Evolutionary conservation across 2,329 filamentous ascomycete genomes (phyloP).

Genomic region (Xenosphaeropsis pyriputrescens): DNA sequence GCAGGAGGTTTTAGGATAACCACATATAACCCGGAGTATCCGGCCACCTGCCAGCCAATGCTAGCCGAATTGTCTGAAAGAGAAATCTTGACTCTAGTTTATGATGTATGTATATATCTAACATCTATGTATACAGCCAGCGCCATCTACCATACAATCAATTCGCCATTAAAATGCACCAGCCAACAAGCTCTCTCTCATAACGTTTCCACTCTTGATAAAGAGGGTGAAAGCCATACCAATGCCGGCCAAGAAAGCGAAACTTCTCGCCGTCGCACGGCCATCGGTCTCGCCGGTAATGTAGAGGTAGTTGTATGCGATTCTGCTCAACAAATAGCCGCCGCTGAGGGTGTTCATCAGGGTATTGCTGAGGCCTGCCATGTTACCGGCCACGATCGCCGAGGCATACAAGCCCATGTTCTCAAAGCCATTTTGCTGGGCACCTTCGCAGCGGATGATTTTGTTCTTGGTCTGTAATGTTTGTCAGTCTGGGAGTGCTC

Average conservation of each 20-base stretch:
- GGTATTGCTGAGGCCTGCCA: constrained; percentile 13
- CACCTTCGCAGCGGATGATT: constrained; percentile 21
- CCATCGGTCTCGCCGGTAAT: constrained; percentile 7
- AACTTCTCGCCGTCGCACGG: constrained; percentile 4
- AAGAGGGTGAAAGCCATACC: constrained; percentile 9
- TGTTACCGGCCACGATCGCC: constrained; percentile 21
- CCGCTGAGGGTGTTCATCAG: constrained; percentile 8
- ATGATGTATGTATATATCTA: too few relatives aligned
- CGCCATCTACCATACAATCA: too few relatives aligned
- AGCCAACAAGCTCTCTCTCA: constrained; percentile 1
- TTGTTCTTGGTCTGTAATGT: constrained; percentile 14
- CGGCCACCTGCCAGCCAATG: too few relatives aligned
- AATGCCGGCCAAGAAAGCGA: constrained; percentile 7
- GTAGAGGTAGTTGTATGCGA: constrained; percentile 10
- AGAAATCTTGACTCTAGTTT: too few relatives aligned
- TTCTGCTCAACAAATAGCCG: constrained; percentile 8
- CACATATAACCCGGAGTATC: too few relatives aligned
- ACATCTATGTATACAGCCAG: too few relatives aligned
- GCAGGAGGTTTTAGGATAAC: too few relatives aligned
- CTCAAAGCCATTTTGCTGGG: constrained; percentile 22
- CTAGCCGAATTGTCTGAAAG: too few relatives aligned
- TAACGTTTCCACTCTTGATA: constrained; percentile 9
- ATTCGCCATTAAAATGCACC: too few relatives aligned
- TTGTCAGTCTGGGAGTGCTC: not conserved
- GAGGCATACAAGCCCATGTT: constrained; percentile 23